Evolutionary conservation across 805 yeast species (phyloP).

Genomic region (Candida pseudofarinosa): DNA sequence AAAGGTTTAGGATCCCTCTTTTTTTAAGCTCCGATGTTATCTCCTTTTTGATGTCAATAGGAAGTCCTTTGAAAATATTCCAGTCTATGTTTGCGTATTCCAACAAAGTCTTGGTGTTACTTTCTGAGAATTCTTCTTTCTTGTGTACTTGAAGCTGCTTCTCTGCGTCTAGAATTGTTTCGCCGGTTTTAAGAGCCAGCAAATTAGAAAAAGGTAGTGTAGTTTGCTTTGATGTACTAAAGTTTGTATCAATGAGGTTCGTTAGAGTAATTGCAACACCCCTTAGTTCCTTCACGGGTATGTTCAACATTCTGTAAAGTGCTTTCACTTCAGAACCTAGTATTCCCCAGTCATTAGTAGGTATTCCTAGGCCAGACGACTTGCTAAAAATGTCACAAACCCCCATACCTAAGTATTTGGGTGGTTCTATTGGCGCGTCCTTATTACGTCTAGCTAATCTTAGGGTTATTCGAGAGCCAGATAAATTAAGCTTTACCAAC

Average conservation of each 20-base stretch:
- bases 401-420: slow-evolving; percentile 85
- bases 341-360: slow-evolving; percentile 58
- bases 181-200: not conserved
- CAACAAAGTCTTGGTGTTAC: not conserved
- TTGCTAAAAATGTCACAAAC: slow-evolving; percentile 61
- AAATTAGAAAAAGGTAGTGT: slow-evolving; percentile 15
- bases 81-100: slow-evolving; percentile 45
- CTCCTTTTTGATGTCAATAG: slow-evolving; percentile 62
- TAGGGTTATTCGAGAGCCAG: slow-evolving; percentile 58
- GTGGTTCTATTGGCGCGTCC: slow-evolving; percentile 69
- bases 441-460: slow-evolving; percentile 61
- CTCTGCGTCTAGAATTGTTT: not conserved
- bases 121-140: not conserved
- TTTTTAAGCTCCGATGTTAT: slow-evolving; percentile 48
- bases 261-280: slow-evolving; percentile 74
- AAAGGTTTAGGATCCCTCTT: slow-evolving; percentile 27
- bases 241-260: slow-evolving; percentile 45
- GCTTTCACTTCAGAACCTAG: slow-evolving; percentile 57
- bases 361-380: slow-evolving; percentile 54
- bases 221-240: slow-evolving; percentile 18
- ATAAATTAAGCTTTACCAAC: slow-evolving; percentile 40
- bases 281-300: slow-evolving; percentile 66
- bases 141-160: not conserved
- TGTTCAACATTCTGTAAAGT: slow-evolving; percentile 50
- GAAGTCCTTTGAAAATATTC: slow-evolving; percentile 62